Evolutionary conservation across 2,329 filamentous ascomycete genomes (phyloP).

Genomic region (Chrysosporium queenslandicum): DNA sequence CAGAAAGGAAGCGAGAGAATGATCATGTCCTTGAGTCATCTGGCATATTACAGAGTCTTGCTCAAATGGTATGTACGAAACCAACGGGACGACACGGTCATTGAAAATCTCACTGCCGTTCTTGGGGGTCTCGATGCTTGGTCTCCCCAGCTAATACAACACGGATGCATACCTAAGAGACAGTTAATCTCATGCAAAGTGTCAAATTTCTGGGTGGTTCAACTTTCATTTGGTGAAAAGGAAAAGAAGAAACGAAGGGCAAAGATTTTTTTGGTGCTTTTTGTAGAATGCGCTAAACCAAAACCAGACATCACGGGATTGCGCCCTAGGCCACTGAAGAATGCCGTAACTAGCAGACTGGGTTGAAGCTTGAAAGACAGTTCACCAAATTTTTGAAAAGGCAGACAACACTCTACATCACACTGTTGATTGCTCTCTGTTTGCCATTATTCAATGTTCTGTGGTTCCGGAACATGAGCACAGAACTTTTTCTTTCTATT

Average conservation of each 20-base stretch:
- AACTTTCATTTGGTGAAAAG: conserved; percentile 44
- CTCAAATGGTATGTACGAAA: conserved; percentile 35
- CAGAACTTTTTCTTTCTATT: conserved; percentile 11
- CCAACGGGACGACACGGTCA: conserved; percentile 42
- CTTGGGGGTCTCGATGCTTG: conserved; percentile 40
- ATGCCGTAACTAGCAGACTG: conserved; percentile 2
- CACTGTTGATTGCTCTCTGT: neutral
- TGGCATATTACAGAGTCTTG: too few relatives aligned
- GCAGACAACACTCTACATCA: neutral
- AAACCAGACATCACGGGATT: conserved; percentile 6
- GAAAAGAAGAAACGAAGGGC: conserved; percentile 30
- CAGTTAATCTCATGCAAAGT: conserved; percentile 29
- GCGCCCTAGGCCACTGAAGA: neutral
- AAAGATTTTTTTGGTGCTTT: neutral
- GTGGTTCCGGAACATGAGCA: conserved; percentile 19
- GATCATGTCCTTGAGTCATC: neutral
- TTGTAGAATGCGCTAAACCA: neutral
- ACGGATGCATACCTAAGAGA: conserved; percentile 41
- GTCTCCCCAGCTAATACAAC: conserved; percentile 50
- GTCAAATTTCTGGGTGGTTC: conserved; percentile 48
- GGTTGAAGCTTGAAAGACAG: neutral
- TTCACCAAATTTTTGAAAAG: conserved; percentile 2
- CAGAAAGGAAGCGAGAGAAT: neutral
- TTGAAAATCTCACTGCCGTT: conserved; percentile 39
- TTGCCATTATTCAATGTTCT: neutral